These are phyloP conservation scores for Takashimella koratensis DNA, from an alignment of 1,284 basidiomycete genomes.

Conservation along the genomic window DNA sequence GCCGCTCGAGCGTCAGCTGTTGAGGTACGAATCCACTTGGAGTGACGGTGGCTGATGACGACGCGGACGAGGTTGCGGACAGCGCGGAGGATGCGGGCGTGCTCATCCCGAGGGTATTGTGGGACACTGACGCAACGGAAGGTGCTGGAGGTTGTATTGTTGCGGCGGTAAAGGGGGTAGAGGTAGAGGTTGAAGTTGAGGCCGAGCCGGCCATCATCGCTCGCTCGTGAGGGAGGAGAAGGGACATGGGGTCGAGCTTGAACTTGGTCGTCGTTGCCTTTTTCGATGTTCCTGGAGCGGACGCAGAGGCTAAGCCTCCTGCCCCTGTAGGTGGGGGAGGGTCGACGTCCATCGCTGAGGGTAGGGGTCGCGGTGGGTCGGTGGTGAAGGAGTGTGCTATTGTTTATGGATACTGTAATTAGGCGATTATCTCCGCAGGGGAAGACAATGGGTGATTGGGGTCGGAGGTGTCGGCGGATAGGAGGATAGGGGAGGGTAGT, in stretches of 20 bases:
- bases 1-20: not conserved
- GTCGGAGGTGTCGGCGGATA: not conserved
- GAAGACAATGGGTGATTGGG: not conserved
- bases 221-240: conserved; percentile 47
- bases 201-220: conserved; percentile 6
- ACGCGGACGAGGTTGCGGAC: not conserved
- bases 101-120: not conserved
- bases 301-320: not conserved
- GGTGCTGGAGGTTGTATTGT: not conserved
- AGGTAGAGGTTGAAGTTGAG: not conserved
- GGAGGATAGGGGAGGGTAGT: not conserved
- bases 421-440: not conserved
- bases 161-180: not conserved
- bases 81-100: not conserved
- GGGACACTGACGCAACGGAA: not conserved
- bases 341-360: not conserved
- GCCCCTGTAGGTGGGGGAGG: not conserved
- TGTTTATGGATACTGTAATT: no score
- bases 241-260: conserved; percentile 45
- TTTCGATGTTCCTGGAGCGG: not conserved
- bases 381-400: no score
- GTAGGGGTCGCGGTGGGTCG: not conserved
- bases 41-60: conserved; percentile 1
- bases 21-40: not conserved
- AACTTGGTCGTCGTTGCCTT: conserved; percentile 29